Conservation (phyloP, 2,329 filamentous ascomycete genomes). For the Nemania sp. region DNA sequence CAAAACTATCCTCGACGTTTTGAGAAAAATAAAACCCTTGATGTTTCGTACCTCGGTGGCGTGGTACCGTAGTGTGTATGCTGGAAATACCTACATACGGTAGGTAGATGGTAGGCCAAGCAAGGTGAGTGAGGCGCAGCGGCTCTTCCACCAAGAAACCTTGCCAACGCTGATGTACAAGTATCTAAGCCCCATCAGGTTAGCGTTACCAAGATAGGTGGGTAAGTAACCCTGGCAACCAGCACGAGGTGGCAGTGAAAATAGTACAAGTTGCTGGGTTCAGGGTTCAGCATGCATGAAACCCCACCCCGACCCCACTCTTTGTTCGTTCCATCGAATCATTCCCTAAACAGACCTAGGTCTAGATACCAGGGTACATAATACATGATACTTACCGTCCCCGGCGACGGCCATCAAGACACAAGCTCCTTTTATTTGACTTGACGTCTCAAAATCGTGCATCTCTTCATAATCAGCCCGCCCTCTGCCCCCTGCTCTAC, state of each 20-base stretch:
- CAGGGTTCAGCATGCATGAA: constrained; percentile 22
- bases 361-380: background rate
- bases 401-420: constrained; percentile 10
- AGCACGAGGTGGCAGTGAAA: no score
- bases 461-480: constrained; percentile 12
- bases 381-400: background rate
- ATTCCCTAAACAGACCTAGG: constrained; percentile 7
- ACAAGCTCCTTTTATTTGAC: constrained; percentile 11
- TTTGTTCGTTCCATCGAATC: constrained; percentile 17
- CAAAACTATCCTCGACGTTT: no score
- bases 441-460: constrained; percentile 17
- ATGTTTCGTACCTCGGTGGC: no score
- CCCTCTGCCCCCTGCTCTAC: background rate
- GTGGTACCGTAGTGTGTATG: no score
- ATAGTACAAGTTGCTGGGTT: constrained; percentile 7
- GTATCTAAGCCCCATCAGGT: no score
- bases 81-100: no score
- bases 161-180: no score
- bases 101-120: no score
- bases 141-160: no score
- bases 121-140: no score
- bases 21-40: no score
- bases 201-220: no score
- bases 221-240: background rate
- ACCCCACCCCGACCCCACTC: constrained; percentile 24